Percentiles rank a stretch among this genome's conserved stretches.
Evolutionary conservation across 768 basidiomycete genomes (phyloP).

Genomic region (Butyriboletus loyo): DNA sequence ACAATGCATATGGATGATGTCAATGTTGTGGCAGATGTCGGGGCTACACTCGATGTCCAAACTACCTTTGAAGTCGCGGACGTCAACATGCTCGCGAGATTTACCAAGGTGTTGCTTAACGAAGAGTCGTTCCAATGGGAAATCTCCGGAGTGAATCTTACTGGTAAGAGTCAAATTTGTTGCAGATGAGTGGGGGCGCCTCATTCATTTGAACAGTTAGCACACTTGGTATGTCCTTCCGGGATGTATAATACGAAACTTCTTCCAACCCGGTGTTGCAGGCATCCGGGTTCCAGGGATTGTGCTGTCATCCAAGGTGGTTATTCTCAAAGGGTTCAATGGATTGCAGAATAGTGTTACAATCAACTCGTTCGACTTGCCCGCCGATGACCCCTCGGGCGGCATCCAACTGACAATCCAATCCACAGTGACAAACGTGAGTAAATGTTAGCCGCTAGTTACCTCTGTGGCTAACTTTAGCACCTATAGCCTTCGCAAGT

Average conservation of each 20-base stretch:
- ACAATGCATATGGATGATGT: constrained; percentile 59
- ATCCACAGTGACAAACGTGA: constrained; percentile 56
- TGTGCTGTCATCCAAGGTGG: constrained; percentile 49
- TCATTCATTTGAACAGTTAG: constrained; percentile 39
- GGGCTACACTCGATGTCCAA: constrained; percentile 53
- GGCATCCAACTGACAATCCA: constrained; percentile 67
- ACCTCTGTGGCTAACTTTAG: constrained; percentile 5
- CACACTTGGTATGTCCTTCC: constrained; percentile 48
- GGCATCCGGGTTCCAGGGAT: constrained; percentile 61
- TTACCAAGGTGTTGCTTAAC: constrained; percentile 64
- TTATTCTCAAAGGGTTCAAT: constrained; percentile 70
- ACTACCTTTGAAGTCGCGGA: constrained; percentile 59
- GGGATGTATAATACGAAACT: not conserved
- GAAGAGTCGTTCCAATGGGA: constrained; percentile 67
- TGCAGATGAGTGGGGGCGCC: not conserved
- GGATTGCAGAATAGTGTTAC: constrained; percentile 59
- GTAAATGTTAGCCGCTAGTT: constrained; percentile 13
- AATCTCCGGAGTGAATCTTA: constrained; percentile 62
- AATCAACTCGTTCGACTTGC: constrained; percentile 68
- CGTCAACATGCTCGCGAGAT: constrained; percentile 54
- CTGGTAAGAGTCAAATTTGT: constrained; percentile 36
- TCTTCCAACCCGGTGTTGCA: constrained; percentile 16
- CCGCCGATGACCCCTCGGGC: constrained; percentile 65
- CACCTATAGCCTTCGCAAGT: constrained; percentile 64
- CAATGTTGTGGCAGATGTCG: constrained; percentile 56